Base-by-base conservation (phyloP, 192 early-diverging fungal species). In the Glomus cerebriforme region DNA sequence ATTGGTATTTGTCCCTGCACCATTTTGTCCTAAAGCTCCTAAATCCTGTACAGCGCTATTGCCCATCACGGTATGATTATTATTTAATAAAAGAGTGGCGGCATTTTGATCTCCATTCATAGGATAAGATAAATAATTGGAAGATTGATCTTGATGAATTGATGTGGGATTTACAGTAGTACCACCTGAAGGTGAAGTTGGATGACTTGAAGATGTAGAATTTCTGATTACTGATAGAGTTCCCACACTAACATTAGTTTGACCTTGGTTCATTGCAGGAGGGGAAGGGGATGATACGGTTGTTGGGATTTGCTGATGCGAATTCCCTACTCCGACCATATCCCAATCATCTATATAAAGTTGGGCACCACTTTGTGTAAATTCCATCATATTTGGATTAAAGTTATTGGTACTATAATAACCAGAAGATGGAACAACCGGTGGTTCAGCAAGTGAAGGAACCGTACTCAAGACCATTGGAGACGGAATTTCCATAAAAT, bases 381-480 rank as follows among this genome's bases (percentile, higher is more conserved):
- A 54, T 54, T 54, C 49, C 49, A 54, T 17, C 17, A 54, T 54
- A 6, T 54, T 54, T 15, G 49, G 49, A 54, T 54, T 54, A 22
- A 54, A 54, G 17, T 54, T 54, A 54, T 54, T 63, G 9, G 62
- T 29, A 63, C 9, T 63, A 63, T 63, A 63, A 26, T 63, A 63
- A 63, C 27, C 27, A 63, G 62, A 63, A 27, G 62, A 63, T 63
- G 62, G 62, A 24, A 63, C 62, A 63, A 63, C 27, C 13, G 62
- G 62, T 10, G 62, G 62, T 13, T 63, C 62, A 15, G 62, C 62
- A 27, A 63, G 27, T 29, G 62, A 63, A 15, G 58, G 5, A 24
- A 59, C 58, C 0, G 5, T 7, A 63, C 27, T 63, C 27, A 63
- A 63, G 27, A 29, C 62, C 27, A 63, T 27, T 1, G n/a, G 62